Evolutionary conservation across 2,329 filamentous ascomycete genomes (phyloP), one percentile per base, ranked within the genome.

Genomic region (Decorospora gaudefroyi): DNA sequence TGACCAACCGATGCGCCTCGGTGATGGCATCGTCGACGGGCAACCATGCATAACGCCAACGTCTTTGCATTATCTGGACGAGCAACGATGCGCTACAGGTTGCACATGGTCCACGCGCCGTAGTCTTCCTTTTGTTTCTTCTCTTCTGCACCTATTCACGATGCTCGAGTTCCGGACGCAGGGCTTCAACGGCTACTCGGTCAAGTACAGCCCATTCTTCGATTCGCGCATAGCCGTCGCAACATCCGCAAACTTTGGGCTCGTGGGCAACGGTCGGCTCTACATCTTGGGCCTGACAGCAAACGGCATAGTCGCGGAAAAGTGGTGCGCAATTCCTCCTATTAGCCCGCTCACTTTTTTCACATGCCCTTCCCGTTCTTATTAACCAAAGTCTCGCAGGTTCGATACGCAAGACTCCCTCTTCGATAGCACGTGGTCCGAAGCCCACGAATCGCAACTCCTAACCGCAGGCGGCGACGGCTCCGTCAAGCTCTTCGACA

Each of bases 191-290:
- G 91, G 91, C 63, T 96, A 95, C 74, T 89, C 88, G 59, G 90
- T 96, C 72, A 96, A 96, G 74, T 99, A 97, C 78, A 97, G 92
- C 42, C 93, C 93, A 5, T 99, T 96, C 77, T 95, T 95, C 76
- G 93, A 97, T 76, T 93, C 88, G 56, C 85, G 91, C 53, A 84
- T 99, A 54, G 92, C 92, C 44, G 90, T 96, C 61, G 88, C 89
- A 19, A 81, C 88, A 1, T 87, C 90, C n/a, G 84, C 92, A 53
- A 97, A 99, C 77, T 99, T 93, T 74, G 93, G 93, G 26, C 87
- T 99, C 26, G 92, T 99, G 23, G 93, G 93, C 33, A 99, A 99
- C 76, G 93, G 93, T 8, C 84, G 91, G 29, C 74, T 97, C 1
- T 97, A 88, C 66, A 84, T 92, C 45, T 78, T 97, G 17, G 87